Evolutionary conservation across 2,329 filamentous ascomycete genomes (phyloP).

Genomic region (Microcera coccophila): DNA sequence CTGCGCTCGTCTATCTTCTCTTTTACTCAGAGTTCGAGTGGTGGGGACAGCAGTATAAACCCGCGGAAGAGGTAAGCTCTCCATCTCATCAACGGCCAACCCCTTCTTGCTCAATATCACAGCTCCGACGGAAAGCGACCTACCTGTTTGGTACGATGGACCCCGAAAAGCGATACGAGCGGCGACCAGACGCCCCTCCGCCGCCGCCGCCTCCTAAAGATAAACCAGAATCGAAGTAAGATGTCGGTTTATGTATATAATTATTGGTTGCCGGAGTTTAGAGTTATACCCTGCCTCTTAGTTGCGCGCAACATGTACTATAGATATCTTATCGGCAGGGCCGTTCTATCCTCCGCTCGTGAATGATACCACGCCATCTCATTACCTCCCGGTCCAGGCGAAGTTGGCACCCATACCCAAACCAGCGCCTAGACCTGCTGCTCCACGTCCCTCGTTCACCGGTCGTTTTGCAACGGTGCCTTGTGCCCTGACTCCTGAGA

Average conservation of each 20-base stretch:
- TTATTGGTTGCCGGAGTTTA: slow-evolving; percentile 25
- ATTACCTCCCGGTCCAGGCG: slow-evolving; percentile 48
- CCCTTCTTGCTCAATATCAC: slow-evolving; percentile 1
- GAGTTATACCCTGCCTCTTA: slow-evolving; percentile 25
- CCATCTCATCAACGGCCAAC: background rate
- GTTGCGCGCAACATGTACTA: slow-evolving; percentile 21
- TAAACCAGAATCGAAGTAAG: slow-evolving; percentile 26
- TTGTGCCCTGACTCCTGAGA: slow-evolving; percentile 75
- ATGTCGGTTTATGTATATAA: slow-evolving; percentile 23
- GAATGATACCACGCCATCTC: slow-evolving; percentile 4
- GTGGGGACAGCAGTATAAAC: slow-evolving; percentile 41
- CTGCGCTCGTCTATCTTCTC: slow-evolving; percentile 36
- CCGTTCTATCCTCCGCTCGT: slow-evolving; percentile 16
- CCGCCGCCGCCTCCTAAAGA: slow-evolving; percentile 23
- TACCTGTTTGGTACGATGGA: slow-evolving; percentile 40
- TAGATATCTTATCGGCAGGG: slow-evolving; percentile 20
- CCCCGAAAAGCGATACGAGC: slow-evolving; percentile 41
- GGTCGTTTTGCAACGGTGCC: slow-evolving; percentile 75
- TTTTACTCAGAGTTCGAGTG: slow-evolving; percentile 44
- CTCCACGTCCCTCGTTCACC: slow-evolving; percentile 61
- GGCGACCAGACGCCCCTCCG: slow-evolving; percentile 37
- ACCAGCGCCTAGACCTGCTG: slow-evolving; percentile 44
- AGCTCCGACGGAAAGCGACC: slow-evolving; percentile 37
- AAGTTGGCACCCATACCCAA: slow-evolving; percentile 56
- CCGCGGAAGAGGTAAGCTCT: slow-evolving; percentile 38